These are phyloP conservation scores for Ganoderma meredithae DNA, from an alignment of 1,284 basidiomycete genomes.

Conservation along the genomic window DNA sequence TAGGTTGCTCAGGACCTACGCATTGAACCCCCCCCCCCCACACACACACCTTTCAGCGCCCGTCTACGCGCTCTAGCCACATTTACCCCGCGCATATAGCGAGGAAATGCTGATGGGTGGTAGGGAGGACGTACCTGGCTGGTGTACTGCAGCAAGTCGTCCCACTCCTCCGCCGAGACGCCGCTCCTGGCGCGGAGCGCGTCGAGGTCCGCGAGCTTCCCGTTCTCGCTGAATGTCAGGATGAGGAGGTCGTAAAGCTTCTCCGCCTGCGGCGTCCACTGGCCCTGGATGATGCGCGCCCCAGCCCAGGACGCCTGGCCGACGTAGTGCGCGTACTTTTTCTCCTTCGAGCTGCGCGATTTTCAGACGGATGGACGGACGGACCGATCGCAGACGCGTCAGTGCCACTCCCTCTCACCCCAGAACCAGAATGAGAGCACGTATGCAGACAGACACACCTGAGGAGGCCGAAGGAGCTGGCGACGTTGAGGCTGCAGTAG, in stretches of 20 bases:
- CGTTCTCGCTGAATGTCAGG: conserved; percentile 67
- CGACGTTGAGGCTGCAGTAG: conserved; percentile 71
- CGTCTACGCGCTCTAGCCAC: background rate
- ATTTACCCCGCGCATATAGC: conserved; percentile 7
- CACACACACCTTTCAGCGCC: too few species aligned
- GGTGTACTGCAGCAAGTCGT: conserved; percentile 73
- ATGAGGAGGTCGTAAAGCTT: conserved; percentile 76
- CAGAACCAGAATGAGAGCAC: background rate
- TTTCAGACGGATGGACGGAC: background rate
- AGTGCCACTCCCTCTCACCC: background rate
- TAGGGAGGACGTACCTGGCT: conserved; percentile 60
- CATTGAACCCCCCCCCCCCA: background rate
- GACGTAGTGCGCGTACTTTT: conserved; percentile 78
- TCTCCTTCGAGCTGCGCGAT: conserved; percentile 67
- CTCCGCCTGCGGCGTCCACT: conserved; percentile 73
- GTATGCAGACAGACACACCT: conserved; percentile 49
- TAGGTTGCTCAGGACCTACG: conserved; percentile 76
- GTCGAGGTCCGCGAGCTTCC: conserved; percentile 63
- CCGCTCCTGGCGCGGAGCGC: conserved; percentile 60
- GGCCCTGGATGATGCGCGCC: conserved; percentile 81
- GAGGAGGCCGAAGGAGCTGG: conserved; percentile 70
- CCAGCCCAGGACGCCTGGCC: conserved; percentile 82
- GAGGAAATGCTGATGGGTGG: background rate
- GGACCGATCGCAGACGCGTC: background rate
- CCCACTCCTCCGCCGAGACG: conserved; percentile 68